Base-by-base conservation (phyloP, 768 basidiomycete species). In the Termitomyces sp. region DNA sequence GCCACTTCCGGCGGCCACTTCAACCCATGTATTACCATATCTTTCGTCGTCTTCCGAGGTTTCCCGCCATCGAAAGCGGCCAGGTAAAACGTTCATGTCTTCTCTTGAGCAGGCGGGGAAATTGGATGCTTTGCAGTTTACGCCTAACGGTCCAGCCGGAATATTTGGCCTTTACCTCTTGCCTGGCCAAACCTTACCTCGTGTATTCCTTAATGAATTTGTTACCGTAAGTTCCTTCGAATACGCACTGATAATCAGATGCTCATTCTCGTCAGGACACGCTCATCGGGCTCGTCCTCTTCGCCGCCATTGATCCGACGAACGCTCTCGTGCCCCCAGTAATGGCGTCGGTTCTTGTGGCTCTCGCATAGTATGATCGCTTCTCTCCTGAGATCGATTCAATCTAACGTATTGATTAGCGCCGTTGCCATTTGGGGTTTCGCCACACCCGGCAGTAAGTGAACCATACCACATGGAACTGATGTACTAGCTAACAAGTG, bases 1-100 rank as follows among this genome's bases (percentile, higher is more conserved):
- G 65, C 77, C 11, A 76, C 83, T 1, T 86, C 83, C 6, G 82
- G 82, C 12, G 80, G 84, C 14, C 86, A 88, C 62, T 82, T 88
- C 64, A 84, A 76, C 52, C 89, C 88, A 4, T 77, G 79, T 46
- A 73, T 88, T 23, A 84, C 86, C 6, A 70, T 86, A 47, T 68
- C 77, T 5, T 69, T 77, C 35, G 70, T 75, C 26, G n/a, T 85
- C n/a, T 80, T 80, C 72, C 78, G 70, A 55, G 77, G 77, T 0
- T 84, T 85, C 66, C 82, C 86, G 1, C 53, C 67, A 15, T 55
- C 62, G 37, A 87, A 83, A 56, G 86, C 77, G 3, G 40, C 68
- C 19, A 71, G 80, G 85, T 85, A 4, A 37, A 23, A 4, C 26
- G 10, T 50, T 35, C 28, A 28, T 2, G 30, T 42, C 19, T 15